These are phyloP conservation scores for Graphiopsis chlorocephala DNA, from an alignment of 2,329 filamentous ascomycete species.

Conservation along the genomic window DNA sequence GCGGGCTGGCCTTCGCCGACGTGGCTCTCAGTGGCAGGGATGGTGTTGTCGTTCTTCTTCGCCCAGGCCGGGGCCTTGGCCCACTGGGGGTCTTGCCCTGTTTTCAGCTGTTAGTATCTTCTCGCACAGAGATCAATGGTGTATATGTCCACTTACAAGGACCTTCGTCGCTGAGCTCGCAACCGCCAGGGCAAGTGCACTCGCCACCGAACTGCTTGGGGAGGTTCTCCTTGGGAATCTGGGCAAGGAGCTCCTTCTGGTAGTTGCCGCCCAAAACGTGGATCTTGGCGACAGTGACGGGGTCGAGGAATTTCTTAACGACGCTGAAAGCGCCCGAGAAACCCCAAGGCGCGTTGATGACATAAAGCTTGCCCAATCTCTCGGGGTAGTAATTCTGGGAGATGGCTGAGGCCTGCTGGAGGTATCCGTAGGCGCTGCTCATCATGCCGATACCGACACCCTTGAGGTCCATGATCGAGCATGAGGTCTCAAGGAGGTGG, in stretches of 20 bases:
- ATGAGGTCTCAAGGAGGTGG: conserved; percentile 91
- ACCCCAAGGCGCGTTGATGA: conserved; percentile 98
- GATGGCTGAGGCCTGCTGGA: conserved; percentile 79
- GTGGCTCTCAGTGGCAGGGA: conserved; percentile 33
- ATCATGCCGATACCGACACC: conserved; percentile 82
- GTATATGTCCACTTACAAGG: conserved; percentile 57
- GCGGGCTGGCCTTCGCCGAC: conserved; percentile 30
- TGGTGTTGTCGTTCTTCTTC: conserved; percentile 36
- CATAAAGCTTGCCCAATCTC: conserved; percentile 89
- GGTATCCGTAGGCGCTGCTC: conserved; percentile 81
- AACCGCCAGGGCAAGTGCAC: conserved; percentile 80
- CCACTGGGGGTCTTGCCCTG: conserved; percentile 65
- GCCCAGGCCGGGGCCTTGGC: conserved; percentile 55
- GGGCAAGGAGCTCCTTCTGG: conserved; percentile 76
- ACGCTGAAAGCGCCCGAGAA: conserved; percentile 83
- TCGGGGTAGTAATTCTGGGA: conserved; percentile 99
- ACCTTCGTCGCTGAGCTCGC: conserved; percentile 80
- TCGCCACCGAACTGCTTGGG: conserved; percentile 80
- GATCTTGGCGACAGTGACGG: conserved; percentile 95
- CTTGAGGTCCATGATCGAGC: conserved; percentile 97
- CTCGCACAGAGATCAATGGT: background rate
- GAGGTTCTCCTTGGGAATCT: conserved; percentile 86
- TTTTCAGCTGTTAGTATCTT: conserved; percentile 18
- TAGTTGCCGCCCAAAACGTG: conserved; percentile 80
- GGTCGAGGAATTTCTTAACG: conserved; percentile 92